Conservation (phyloP, 1,284 basidiomycete species). For the Ganoderma leucocontextum region DNA sequence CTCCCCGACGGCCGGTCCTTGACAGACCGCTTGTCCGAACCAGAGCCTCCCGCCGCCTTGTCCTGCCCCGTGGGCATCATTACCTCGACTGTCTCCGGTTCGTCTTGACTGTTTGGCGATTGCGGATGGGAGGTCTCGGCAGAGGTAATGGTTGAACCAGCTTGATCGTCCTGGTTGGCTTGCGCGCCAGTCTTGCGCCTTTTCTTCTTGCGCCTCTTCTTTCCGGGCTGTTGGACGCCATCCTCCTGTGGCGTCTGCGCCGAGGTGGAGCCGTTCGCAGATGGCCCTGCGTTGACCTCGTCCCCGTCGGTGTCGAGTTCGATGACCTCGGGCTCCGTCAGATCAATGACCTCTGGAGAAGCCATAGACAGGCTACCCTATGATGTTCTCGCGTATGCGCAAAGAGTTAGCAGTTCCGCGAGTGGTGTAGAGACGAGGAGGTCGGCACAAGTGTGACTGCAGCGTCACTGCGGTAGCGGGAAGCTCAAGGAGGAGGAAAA, state of each 20-base stretch:
- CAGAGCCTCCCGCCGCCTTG: neutral
- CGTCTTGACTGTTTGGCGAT: constrained; percentile 10
- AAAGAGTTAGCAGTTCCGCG: neutral
- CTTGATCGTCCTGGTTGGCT: constrained; percentile 24
- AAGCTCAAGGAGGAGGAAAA: constrained; percentile 8
- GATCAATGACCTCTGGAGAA: constrained; percentile 45
- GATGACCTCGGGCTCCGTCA: constrained; percentile 41
- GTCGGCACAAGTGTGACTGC: constrained; percentile 3
- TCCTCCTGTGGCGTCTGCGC: neutral
- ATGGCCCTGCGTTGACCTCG: constrained; percentile 16
- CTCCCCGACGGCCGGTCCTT: constrained; percentile 16
- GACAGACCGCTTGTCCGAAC: constrained; percentile 14
- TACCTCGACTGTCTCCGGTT: constrained; percentile 15
- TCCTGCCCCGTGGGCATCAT: neutral
- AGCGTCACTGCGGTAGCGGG: constrained; percentile 3
- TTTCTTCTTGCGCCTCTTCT: constrained; percentile 34
- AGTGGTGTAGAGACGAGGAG: neutral
- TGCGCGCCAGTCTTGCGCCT: constrained; percentile 25
- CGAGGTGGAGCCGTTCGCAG: neutral
- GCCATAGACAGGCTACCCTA: neutral
- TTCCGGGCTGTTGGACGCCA: constrained; percentile 10
- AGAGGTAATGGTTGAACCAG: constrained; percentile 26
- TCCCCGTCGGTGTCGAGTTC: constrained; percentile 39
- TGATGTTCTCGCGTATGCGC: neutral
- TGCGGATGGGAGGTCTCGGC: constrained; percentile 27